These are phyloP conservation scores for Prunus padus DNA, from an alignment of 306 rosid genomes.

Conservation along the genomic window DNA sequence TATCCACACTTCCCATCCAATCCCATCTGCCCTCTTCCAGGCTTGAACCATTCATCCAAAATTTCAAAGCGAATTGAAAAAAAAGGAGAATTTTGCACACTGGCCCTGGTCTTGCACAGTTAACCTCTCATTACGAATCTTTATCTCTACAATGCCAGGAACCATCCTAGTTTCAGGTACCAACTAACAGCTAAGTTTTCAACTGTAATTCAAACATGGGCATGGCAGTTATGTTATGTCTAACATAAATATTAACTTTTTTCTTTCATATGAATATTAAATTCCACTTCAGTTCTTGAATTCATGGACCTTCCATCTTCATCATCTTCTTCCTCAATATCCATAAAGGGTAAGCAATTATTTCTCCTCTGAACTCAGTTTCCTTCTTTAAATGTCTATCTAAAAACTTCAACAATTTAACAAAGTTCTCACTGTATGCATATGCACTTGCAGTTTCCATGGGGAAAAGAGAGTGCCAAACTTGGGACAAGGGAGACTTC, in stretches of 20 bases:
- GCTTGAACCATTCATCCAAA: slow-evolving; percentile 9
- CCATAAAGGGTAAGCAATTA: slow-evolving; percentile 54
- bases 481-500: slow-evolving; percentile 66
- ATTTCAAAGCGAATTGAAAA: not conserved
- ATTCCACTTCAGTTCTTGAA: slow-evolving; percentile 54
- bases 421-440: slow-evolving; percentile 9
- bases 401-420: not conserved
- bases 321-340: slow-evolving; percentile 52
- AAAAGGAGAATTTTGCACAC: not conserved
- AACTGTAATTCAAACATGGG: slow-evolving; percentile 17
- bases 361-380: not conserved
- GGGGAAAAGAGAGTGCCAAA: slow-evolving; percentile 66
- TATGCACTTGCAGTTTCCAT: slow-evolving; percentile 64
- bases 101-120: not conserved
- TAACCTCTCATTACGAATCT: slow-evolving; percentile 4
- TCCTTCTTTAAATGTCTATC: not conserved
- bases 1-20: slow-evolving; percentile 38
- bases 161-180: slow-evolving; percentile 83
- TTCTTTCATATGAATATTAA: slow-evolving; percentile 8
- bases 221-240: not conserved
- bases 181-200: not conserved
- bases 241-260: not conserved
- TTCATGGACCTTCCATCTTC: slow-evolving; percentile 58
- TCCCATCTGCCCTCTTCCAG: slow-evolving; percentile 9
- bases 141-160: slow-evolving; percentile 79